Base-by-base conservation (phyloP, 371 early-diverging fungal species). In the Nematocida ironsii region DNA sequence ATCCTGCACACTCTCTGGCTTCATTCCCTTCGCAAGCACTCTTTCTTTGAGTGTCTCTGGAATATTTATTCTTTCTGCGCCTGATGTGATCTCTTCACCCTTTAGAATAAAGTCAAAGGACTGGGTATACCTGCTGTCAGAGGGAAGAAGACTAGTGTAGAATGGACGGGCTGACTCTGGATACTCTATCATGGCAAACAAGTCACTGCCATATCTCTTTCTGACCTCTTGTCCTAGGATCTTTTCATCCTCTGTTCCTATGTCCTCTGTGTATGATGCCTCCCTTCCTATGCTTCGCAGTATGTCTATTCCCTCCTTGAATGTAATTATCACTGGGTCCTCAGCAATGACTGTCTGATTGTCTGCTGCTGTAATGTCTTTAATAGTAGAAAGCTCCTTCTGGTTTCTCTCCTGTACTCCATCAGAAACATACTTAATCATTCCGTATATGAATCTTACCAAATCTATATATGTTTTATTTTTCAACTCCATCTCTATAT, bases 51-150 rank as follows among this genome's bases (percentile, higher is more conserved):
- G 90, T 72, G 92, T 89, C 11, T 88, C 91, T 44, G 95, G 88
- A 84, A 95, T 93, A 86, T 95, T 96, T 78, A 98, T 91, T 90
- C 99, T 94, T 89, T 97, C 97, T 39, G 98, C 98, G 70, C 99
- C 99, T 50, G 97, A 96, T 83, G 96, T 89, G 85, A 98, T 95
- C 88, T 98, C 99, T 87, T 98, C 96, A 72, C 98, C 98, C 73
- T 97, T 91, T 88, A 98, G 91, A 89, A 99, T 98, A 89, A 99
- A 95, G 90, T 99, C 99, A 88, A 96, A 98, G 27, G 97, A 96
- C 91, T 96, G 95, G 83, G 95, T 93, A 89, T 94, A 95, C 71
- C 66, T 60, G 5, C 54, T 56, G 88, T 95, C 94, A 45, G 94
- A 94, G 9, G 68, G 76, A 47, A 64, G 23, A 93, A 95, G 78